A percentile compares a stretch with the other conserved stretches of the same genome.
These are phyloP conservation scores for Fraxinus americana DNA, from an alignment of 257 asterid genomes.

Conservation along the genomic window DNA sequence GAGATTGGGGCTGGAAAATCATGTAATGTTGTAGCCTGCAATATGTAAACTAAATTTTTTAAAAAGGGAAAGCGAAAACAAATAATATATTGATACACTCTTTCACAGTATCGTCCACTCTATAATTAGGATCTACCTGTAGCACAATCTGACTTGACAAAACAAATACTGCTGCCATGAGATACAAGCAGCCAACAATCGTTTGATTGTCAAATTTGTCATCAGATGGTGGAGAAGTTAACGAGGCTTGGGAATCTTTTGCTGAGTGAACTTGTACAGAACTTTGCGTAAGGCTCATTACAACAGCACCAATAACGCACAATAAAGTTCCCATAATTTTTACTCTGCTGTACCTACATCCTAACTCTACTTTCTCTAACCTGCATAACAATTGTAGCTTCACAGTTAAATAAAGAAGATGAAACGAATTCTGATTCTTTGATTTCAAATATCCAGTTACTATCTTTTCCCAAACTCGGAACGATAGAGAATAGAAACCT, in stretches of 20 bases:
- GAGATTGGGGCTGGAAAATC: slow-evolving; percentile 83
- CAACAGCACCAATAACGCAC: slow-evolving; percentile 75
- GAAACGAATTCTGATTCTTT: not conserved
- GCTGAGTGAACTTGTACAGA: slow-evolving; percentile 18
- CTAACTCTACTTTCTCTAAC: slow-evolving; percentile 66
- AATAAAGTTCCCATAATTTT: slow-evolving; percentile 77
- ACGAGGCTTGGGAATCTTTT: slow-evolving; percentile 15
- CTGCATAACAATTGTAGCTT: slow-evolving; percentile 36
- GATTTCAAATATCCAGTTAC: not conserved
- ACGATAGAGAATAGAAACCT: slow-evolving; percentile 35
- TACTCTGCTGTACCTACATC: slow-evolving; percentile 71
- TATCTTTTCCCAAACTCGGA: not conserved
- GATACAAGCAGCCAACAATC: slow-evolving; percentile 65
- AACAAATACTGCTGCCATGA: slow-evolving; percentile 68
- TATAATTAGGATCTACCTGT: slow-evolving; percentile 47
- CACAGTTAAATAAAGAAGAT: not conserved
- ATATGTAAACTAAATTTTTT: not conserved
- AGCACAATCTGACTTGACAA: slow-evolving; percentile 70
- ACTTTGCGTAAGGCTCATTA: slow-evolving; percentile 80
- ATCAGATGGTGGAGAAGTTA: slow-evolving; percentile 26
- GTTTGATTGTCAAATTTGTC: slow-evolving; percentile 37
- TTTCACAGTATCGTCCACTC: not conserved
- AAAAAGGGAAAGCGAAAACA: not conserved
- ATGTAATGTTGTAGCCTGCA: slow-evolving; percentile 73
- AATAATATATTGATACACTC: not conserved